phyloP scores from a whole-genome alignment of 192 early-diverging fungal species.

The Gryganskiella cystojenkinii region DNA sequence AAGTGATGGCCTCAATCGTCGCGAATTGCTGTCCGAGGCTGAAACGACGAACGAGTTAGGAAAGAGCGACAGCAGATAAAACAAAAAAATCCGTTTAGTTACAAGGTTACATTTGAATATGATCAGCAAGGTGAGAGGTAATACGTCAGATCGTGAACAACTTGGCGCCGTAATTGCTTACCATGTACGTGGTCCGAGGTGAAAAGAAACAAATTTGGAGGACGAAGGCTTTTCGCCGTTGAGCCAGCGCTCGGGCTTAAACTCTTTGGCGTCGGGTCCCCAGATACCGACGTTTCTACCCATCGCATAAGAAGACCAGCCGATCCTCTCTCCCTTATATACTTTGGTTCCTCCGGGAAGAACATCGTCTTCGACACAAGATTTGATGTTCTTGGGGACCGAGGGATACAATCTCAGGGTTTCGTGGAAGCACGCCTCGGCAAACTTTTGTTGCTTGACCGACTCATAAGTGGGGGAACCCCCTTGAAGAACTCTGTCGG shows the following conservation, averaged over 20 bases:
- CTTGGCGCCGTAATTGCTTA: background rate
- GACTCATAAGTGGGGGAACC: constrained; percentile 37
- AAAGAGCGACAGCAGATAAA: background rate
- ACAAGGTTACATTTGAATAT: background rate
- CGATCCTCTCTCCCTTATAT: constrained; percentile 60
- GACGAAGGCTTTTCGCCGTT: constrained; percentile 47
- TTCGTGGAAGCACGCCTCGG: constrained; percentile 64
- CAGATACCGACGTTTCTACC: constrained; percentile 65
- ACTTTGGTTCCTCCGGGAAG: constrained; percentile 72
- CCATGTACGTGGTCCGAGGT: constrained; percentile 65
- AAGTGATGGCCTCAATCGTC: constrained; percentile 52
- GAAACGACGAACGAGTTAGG: background rate
- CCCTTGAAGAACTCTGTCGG: constrained; percentile 21
- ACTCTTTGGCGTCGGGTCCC: constrained; percentile 72
- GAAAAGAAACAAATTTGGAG: constrained; percentile 67
- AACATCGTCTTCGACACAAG: constrained; percentile 67
- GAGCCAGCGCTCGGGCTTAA: constrained; percentile 77
- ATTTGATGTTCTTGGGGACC: constrained; percentile 72
- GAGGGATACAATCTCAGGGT: constrained; percentile 74
- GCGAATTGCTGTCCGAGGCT: constrained; percentile 58
- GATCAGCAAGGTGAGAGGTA: background rate
- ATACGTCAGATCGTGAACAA: background rate
- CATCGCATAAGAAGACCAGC: constrained; percentile 63
- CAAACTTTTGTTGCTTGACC: constrained; percentile 41
- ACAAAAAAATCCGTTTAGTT: background rate